These are phyloP conservation scores for Oryza glaberrima DNA, from an alignment of 176 grass and related monocot genomes.

Conservation along the genomic window DNA sequence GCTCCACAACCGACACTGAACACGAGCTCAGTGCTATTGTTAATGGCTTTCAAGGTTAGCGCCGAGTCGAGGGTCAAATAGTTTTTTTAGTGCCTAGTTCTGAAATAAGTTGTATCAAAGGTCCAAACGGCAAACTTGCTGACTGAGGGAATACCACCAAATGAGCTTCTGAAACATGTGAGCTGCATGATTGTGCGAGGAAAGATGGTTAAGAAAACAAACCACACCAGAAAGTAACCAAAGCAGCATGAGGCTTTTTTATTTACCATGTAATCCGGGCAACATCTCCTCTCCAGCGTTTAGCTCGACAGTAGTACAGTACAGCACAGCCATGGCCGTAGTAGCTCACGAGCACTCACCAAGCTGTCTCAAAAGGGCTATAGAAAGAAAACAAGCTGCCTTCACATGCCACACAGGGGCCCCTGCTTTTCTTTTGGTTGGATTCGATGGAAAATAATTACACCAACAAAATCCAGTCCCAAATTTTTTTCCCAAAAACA, in stretches of 20 bases:
- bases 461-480: neutral
- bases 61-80: no score
- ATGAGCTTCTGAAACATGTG: neutral
- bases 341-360: slow-evolving; percentile 43
- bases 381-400: slow-evolving; percentile 23
- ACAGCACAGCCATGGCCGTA: neutral
- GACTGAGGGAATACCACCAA: neutral
- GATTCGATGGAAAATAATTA: slow-evolving; percentile 53
- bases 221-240: neutral
- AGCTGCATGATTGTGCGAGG: slow-evolving; percentile 15
- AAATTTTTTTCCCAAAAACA: no score
- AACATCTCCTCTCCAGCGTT: neutral
- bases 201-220: neutral
- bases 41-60: no score
- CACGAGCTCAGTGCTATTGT: no score
- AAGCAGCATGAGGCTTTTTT: neutral
- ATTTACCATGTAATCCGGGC: neutral
- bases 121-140: neutral
- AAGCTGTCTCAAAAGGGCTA: neutral
- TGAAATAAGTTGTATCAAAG: neutral
- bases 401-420: slow-evolving; percentile 53
- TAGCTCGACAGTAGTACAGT: neutral
- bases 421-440: slow-evolving; percentile 41
- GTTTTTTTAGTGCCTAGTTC: no score
- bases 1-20: no score